Conservation (phyloP, 2,329 filamentous ascomycete species). For the Alternaria arborescens region DNA sequence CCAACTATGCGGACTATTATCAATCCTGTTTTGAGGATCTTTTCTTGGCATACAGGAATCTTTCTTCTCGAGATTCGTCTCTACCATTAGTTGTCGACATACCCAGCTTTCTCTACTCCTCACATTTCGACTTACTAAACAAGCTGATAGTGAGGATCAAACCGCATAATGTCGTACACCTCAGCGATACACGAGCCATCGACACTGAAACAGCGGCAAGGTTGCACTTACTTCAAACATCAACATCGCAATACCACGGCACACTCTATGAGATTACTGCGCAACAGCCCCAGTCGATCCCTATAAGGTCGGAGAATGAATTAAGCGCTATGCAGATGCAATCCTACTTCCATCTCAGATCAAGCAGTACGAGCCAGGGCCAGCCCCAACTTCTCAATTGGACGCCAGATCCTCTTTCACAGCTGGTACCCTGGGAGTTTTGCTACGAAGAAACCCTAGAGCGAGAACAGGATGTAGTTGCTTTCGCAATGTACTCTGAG, state of each 20-base stretch:
- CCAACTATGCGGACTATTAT: constrained; percentile 73
- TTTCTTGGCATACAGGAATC: constrained; percentile 63
- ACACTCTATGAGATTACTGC: constrained; percentile 66
- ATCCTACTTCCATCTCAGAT: constrained; percentile 73
- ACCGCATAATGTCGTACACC: constrained; percentile 71
- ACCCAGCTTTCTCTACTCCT: constrained; percentile 76
- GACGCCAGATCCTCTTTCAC: constrained; percentile 64
- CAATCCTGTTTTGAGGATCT: constrained; percentile 71
- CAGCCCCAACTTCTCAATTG: constrained; percentile 53
- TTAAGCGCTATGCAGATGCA: constrained; percentile 78
- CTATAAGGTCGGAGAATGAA: constrained; percentile 69
- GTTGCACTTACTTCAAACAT: constrained; percentile 61
- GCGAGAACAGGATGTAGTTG: constrained; percentile 63
- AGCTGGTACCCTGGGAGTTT: constrained; percentile 68
- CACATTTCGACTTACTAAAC: constrained; percentile 71
- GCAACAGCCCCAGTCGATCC: constrained; percentile 46
- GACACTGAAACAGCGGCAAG: constrained; percentile 67
- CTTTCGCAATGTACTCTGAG: constrained; percentile 73
- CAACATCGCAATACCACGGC: constrained; percentile 47
- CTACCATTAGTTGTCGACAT: constrained; percentile 75
- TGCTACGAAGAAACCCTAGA: constrained; percentile 62
- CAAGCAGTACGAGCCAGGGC: constrained; percentile 16
- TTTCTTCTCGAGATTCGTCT: constrained; percentile 52
- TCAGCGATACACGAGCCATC: constrained; percentile 55
- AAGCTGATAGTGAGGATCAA: constrained; percentile 63